These are phyloP conservation scores for Candida smagusa DNA, from an alignment of 1,139 yeast genomes.

Conservation along the genomic window DNA sequence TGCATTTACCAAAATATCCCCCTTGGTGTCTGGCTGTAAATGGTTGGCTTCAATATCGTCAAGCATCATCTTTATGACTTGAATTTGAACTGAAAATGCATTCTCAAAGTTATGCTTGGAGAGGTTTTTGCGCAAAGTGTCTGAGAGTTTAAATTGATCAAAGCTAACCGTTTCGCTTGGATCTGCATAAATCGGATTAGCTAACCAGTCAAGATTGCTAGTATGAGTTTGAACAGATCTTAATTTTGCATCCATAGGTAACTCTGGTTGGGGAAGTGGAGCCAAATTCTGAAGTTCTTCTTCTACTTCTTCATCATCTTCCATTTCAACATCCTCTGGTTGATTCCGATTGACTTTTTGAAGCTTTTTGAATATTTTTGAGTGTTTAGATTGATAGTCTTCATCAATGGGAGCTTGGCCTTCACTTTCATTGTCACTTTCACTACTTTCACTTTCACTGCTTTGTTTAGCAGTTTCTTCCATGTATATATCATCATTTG, in stretches of 20 bases:
- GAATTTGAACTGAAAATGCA: conserved; percentile 80
- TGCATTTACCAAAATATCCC: conserved; percentile 86
- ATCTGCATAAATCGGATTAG: conserved; percentile 56
- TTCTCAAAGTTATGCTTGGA: conserved; percentile 37
- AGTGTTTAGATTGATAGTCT: conserved; percentile 28
- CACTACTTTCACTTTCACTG: conserved; percentile 12
- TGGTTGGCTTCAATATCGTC: conserved; percentile 43
- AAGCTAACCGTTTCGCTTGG: conserved; percentile 45
- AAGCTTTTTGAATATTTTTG: conserved; percentile 28
- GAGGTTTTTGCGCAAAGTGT: conserved; percentile 46
- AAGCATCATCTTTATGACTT: conserved; percentile 58
- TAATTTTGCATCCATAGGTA: conserved; percentile 50
- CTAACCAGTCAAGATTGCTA: conserved; percentile 60
- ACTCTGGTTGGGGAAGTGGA: conserved; percentile 81
- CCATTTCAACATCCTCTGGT: conserved; percentile 16
- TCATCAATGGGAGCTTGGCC: conserved; percentile 4
- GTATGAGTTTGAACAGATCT: conserved; percentile 37
- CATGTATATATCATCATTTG: no score
- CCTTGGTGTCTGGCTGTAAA: conserved; percentile 57
- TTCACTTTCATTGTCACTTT: conserved; percentile 14
- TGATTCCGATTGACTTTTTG: conserved; percentile 2
- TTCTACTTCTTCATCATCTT: conserved; percentile 20
- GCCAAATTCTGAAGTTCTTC: conserved; percentile 49
- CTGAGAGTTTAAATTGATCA: conserved; percentile 36
- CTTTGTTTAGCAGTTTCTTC: no score